Evolutionary conservation across 768 basidiomycete species (phyloP).

Genomic region (Ramaria sp.): DNA sequence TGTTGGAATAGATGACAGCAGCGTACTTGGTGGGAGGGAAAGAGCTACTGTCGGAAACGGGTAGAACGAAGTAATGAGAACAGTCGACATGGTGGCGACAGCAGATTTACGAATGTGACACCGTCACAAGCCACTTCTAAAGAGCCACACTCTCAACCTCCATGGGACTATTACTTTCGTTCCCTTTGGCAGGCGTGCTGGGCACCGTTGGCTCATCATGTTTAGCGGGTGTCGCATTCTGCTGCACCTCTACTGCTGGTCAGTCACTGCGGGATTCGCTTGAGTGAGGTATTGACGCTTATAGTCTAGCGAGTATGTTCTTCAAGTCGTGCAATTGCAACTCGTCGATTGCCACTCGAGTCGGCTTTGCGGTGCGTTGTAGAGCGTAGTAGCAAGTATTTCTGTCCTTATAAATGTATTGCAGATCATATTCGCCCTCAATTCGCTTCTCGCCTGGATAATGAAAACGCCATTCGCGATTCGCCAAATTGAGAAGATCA

Average conservation of each 20-base stretch:
- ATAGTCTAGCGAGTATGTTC: conserved; percentile 77
- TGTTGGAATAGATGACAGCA: conserved; percentile 30
- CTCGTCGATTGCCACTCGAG: conserved; percentile 92
- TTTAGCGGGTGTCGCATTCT: conserved; percentile 74
- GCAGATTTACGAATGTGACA: not conserved
- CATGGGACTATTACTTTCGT: conserved; percentile 69
- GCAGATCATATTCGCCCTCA: conserved; percentile 89
- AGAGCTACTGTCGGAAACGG: conserved; percentile 50
- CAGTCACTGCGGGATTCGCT: conserved; percentile 12
- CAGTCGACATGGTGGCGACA: conserved; percentile 29
- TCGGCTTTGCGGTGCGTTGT: conserved; percentile 77
- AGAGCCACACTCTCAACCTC: not conserved
- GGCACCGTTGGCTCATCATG: conserved; percentile 74
- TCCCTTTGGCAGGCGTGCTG: conserved; percentile 59
- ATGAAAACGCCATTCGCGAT: conserved; percentile 90
- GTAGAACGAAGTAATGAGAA: conserved; percentile 50
- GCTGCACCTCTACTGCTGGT: conserved; percentile 81
- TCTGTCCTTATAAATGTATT: not conserved
- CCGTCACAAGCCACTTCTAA: not conserved
- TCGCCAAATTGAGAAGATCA: conserved; percentile 81
- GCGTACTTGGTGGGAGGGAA: conserved; percentile 29
- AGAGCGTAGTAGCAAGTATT: not conserved
- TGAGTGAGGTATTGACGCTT: not conserved
- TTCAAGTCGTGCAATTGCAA: conserved; percentile 99
- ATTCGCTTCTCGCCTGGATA: conserved; percentile 93